A percentile compares a stretch with the other conserved stretches of the same genome.
These are phyloP conservation scores for Botrytis fabae DNA, from an alignment of 2,329 filamentous ascomycete species.

Conservation along the genomic window DNA sequence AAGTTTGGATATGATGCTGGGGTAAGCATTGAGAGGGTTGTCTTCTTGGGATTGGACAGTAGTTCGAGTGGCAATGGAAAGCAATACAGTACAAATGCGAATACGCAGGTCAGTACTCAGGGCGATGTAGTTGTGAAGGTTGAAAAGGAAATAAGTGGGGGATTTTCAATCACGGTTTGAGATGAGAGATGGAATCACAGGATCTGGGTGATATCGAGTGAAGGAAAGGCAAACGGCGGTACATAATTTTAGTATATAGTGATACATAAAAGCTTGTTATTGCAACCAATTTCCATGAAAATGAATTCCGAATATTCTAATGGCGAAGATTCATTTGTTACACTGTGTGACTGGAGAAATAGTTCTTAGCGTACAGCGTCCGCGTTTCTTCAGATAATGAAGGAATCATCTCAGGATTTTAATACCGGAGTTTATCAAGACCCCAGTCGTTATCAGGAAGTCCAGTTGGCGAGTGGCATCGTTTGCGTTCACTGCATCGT, in stretches of 20 bases:
- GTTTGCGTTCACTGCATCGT: too few species aligned
- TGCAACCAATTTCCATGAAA: background rate
- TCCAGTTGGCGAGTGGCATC: too few species aligned
- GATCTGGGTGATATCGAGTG: background rate
- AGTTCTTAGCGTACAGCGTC: background rate
- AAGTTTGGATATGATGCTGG: conserved; percentile 52
- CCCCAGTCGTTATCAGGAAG: background rate
- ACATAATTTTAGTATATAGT: background rate
- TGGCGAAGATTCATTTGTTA: background rate
- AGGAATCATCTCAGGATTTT: background rate
- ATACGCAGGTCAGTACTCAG: background rate
- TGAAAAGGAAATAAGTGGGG: background rate
- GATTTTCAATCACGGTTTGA: background rate
- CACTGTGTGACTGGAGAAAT: background rate
- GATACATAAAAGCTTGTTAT: background rate
- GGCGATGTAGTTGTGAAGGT: conserved; percentile 1
- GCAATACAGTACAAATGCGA: background rate
- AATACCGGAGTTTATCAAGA: background rate
- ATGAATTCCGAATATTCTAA: background rate
- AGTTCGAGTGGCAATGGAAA: background rate
- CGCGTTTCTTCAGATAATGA: background rate
- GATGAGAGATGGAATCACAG: background rate
- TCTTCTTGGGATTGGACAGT: conserved; percentile 47
- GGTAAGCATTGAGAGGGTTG: conserved; percentile 50
- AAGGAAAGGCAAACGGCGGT: background rate